Evolutionary conservation across 345 rosid species (phyloP).

Genomic region (Arabis hirsuta): DNA sequence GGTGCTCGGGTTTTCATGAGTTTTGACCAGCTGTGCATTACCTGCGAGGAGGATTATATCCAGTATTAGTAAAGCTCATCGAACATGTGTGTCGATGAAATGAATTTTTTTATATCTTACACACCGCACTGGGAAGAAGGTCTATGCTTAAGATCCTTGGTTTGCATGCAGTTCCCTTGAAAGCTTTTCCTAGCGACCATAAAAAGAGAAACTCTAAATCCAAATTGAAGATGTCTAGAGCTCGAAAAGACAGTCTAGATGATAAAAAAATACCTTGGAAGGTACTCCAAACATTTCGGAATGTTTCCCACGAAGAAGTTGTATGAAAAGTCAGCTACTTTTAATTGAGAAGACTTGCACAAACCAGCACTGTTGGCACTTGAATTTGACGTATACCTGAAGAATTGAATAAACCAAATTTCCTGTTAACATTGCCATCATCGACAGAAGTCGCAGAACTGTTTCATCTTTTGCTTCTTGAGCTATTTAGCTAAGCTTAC

Average conservation of each 20-base stretch:
- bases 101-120: slow-evolving; percentile 22
- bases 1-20: slow-evolving; percentile 46
- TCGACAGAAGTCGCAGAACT: slow-evolving; percentile 7
- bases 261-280: slow-evolving; percentile 64
- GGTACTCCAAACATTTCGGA: slow-evolving; percentile 80
- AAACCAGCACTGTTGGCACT: slow-evolving; percentile 62
- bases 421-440: slow-evolving; percentile 6
- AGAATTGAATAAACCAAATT: not conserved
- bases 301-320: slow-evolving; percentile 85
- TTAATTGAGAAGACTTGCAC: slow-evolving; percentile 74
- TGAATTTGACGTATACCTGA: slow-evolving; percentile 67
- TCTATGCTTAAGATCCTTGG: slow-evolving; percentile 71
- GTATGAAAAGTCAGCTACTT: slow-evolving; percentile 81
- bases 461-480: slow-evolving; percentile 8
- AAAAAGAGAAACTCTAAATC: slow-evolving; percentile 10
- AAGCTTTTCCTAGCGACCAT: slow-evolving; percentile 68
- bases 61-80: slow-evolving; percentile 2
- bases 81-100: slow-evolving; percentile 2
- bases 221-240: not conserved
- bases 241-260: slow-evolving; percentile 7
- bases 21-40: slow-evolving; percentile 50
- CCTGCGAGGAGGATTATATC: slow-evolving; percentile 47
- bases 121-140: slow-evolving; percentile 69
- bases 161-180: slow-evolving; percentile 86
- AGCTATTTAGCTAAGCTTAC: slow-evolving; percentile 33